Percentiles rank a stretch among this genome's conserved stretches.
Evolutionary conservation across 2,329 filamentous ascomycete species (phyloP).

Genomic region (Talaromyces sp.): DNA sequence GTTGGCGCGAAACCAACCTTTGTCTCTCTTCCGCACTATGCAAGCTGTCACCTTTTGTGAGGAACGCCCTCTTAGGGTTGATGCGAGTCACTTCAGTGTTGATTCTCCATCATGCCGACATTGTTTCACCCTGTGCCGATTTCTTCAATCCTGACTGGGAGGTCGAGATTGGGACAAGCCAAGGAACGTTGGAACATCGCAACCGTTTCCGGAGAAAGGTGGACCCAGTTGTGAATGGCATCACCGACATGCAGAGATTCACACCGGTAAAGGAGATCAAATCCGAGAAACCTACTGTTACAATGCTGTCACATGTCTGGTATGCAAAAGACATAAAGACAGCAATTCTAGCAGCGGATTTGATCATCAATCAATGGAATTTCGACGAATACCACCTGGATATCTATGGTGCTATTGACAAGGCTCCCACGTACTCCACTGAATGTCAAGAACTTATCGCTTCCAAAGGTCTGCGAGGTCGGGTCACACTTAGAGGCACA

Average conservation of each 20-base stretch:
- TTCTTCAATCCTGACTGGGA: constrained; percentile 63
- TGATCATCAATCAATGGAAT: constrained; percentile 62
- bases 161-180: constrained; percentile 55
- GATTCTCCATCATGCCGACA: constrained; percentile 53
- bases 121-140: constrained; percentile 52
- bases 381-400: constrained; percentile 59
- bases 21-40: constrained; percentile 47
- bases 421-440: constrained; percentile 56
- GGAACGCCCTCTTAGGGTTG: constrained; percentile 43
- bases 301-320: constrained; percentile 57
- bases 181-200: constrained; percentile 52
- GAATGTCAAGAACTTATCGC: constrained; percentile 55
- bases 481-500: constrained; percentile 50
- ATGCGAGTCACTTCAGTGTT: constrained; percentile 46
- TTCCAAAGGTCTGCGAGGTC: constrained; percentile 47
- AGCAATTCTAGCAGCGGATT: constrained; percentile 57
- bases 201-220: constrained; percentile 56
- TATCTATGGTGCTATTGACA: constrained; percentile 60
- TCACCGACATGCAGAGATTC: constrained; percentile 60
- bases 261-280: constrained; percentile 55
- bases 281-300: constrained; percentile 55
- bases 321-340: constrained; percentile 59
- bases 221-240: constrained; percentile 61
- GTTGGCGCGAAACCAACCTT: constrained; percentile 53
- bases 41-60: constrained; percentile 45